Base-by-base conservation (phyloP, 306 rosid species). In the Alnus glutinosa region DNA sequence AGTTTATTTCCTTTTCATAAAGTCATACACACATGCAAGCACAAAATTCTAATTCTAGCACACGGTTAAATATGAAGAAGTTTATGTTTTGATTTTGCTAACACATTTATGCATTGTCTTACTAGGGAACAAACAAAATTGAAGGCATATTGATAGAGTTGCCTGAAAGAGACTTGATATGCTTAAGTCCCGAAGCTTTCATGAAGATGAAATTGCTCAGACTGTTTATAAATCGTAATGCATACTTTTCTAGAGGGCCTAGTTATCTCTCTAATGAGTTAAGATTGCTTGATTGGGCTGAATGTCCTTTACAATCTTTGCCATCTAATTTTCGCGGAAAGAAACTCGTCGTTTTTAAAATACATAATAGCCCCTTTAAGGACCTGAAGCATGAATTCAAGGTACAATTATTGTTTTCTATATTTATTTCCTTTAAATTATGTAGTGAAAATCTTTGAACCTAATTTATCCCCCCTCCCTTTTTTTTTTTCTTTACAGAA, bases 91-190 rank as follows among this genome's bases (percentile, higher is more conserved):
- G 70, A 63, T 30, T 63, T 30, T 23, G 16, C 32, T 36, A 9
- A 15, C 52, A 7, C 0, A 12, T 9, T 55, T 55, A 16, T 55
- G 7, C 9, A 16, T 55, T 55, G 61, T 55, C 28, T 55, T 55
- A 55, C 8, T 18, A 63, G 70, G 70, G 70, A 28, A 28, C 70
- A 28, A 14, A 63, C 46, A 32, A 64, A 64, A 64, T 64, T 39
- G 70, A 64, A 39, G 70, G 46, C 70, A 64, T 64, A 28, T 32
- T 64, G 70, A 28, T 64, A n/a, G 61, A 55, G 61, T 55, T 55
- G 19, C 70, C 70, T 30, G 1, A 64, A 12, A 1, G 47, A 34
- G 70, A 64, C 39, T 30, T 30, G 70, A 64, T 64, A 39, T 11
- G 23, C 39, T 34, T 64, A 36, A 16, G n/a, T 64, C 16, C 70